Evolutionary conservation across 2,329 filamentous ascomycete genomes (phyloP).

Genomic region (Venturia pyrina): DNA sequence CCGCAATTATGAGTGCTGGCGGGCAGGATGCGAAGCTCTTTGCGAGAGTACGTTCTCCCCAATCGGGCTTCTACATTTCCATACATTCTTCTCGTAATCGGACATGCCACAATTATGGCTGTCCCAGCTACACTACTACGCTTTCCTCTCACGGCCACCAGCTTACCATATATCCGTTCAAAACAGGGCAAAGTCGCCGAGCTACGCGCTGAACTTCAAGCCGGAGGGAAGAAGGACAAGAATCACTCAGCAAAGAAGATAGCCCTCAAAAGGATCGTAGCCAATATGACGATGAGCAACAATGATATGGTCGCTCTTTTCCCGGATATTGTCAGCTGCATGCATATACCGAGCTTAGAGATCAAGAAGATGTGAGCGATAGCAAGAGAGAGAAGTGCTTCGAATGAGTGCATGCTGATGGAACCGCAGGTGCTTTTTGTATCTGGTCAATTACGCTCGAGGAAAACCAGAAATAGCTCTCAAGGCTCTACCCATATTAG

Average conservation of each 20-base stretch:
- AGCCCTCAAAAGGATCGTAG: conserved; percentile 97
- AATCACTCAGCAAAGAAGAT: conserved; percentile 93
- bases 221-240: conserved; percentile 96
- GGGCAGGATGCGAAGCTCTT: conserved; percentile 98
- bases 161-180: conserved; percentile 23
- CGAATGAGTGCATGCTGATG: background rate
- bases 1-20: conserved; percentile 44
- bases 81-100: background rate
- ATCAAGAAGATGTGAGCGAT: conserved; percentile 93
- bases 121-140: conserved; percentile 9
- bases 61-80: background rate
- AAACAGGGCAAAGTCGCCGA: conserved; percentile 97
- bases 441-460: conserved; percentile 91
- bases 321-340: conserved; percentile 88
- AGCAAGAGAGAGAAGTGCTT: background rate
- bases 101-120: conserved; percentile 7
- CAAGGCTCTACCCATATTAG: conserved; percentile 79
- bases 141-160: conserved; percentile 42
- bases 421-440: conserved; percentile 80
- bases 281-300: conserved; percentile 99
- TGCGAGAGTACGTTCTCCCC: conserved; percentile 66
- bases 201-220: conserved; percentile 86
- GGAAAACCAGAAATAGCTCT: conserved; percentile 90
- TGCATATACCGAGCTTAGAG: conserved; percentile 88
- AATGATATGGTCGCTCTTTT: conserved; percentile 99